Percentiles rank a stretch among this genome's conserved stretches.
Conservation (phyloP, 202 grass and related monocot species). For the Eragrostis tef region DNA sequence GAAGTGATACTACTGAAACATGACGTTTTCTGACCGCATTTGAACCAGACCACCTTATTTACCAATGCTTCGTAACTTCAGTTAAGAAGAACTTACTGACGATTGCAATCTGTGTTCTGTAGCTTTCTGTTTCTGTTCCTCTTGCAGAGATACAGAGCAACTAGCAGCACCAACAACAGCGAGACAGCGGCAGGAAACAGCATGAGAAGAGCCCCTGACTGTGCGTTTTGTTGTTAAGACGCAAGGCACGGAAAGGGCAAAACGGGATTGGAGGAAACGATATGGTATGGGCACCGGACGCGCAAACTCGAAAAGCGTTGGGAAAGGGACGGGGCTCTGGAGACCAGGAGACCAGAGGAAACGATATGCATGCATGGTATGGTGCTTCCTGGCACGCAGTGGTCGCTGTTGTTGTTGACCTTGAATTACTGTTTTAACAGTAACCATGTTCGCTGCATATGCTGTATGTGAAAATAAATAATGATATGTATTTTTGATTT, state of each 20-base stretch:
- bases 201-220: slow-evolving; percentile 1
- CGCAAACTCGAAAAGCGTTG: not conserved
- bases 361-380: no score
- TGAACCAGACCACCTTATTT: no score
- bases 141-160: not conserved
- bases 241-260: not conserved
- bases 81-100: not conserved
- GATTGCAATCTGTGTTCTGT: not conserved
- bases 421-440: no score
- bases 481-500: no score
- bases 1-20: no score
- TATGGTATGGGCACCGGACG: not conserved
- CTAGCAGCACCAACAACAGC: not conserved
- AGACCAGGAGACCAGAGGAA: no score
- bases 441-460: no score
- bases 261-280: not conserved
- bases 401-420: no score
- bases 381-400: no score
- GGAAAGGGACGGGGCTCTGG: no score
- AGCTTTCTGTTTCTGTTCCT: not conserved
- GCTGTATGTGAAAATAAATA: no score
- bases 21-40: no score
- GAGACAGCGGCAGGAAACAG: not conserved
- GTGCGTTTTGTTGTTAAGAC: not conserved
- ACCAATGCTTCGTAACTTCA: not conserved